Evolutionary conservation across 495 filamentous ascomycete species (phyloP).

Genomic region (Cercophora sp.): DNA sequence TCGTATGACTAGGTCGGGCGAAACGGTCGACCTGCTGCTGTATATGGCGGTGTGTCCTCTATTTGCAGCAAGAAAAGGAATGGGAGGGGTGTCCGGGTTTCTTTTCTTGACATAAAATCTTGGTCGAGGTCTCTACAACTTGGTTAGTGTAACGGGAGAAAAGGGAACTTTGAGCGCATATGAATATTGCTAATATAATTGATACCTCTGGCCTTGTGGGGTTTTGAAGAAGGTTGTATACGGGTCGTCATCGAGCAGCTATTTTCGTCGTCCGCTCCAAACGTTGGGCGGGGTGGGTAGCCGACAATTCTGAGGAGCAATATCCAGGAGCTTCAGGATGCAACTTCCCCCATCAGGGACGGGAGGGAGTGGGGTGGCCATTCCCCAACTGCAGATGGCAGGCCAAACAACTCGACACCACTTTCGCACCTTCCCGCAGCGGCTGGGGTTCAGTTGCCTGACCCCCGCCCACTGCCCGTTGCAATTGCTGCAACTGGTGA

Average conservation of each 20-base stretch:
- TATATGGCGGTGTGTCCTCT: too few relatives aligned
- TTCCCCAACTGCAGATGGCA: background rate
- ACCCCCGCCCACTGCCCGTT: slow-evolving; percentile 1
- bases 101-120: too few relatives aligned
- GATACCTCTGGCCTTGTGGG: background rate
- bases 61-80: too few relatives aligned
- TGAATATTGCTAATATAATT: slow-evolving; percentile 1
- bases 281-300: too few relatives aligned
- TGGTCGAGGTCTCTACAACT: background rate
- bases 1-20: too few relatives aligned
- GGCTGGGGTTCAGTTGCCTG: background rate
- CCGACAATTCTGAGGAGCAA: too few relatives aligned
- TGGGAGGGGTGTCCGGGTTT: too few relatives aligned
- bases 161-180: background rate
- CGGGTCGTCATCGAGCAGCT: background rate
- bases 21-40: background rate
- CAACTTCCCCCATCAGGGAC: too few relatives aligned
- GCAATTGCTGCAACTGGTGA: too few relatives aligned
- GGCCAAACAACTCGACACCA: background rate
- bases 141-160: background rate
- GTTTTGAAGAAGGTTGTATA: background rate
- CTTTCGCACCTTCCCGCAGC: background rate
- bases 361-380: background rate
- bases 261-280: slow-evolving; percentile 5
- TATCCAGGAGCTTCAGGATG: too few relatives aligned